Conservation (phyloP, 192 early-diverging fungal genomes). For the Funneliformis mosseae region DNA sequence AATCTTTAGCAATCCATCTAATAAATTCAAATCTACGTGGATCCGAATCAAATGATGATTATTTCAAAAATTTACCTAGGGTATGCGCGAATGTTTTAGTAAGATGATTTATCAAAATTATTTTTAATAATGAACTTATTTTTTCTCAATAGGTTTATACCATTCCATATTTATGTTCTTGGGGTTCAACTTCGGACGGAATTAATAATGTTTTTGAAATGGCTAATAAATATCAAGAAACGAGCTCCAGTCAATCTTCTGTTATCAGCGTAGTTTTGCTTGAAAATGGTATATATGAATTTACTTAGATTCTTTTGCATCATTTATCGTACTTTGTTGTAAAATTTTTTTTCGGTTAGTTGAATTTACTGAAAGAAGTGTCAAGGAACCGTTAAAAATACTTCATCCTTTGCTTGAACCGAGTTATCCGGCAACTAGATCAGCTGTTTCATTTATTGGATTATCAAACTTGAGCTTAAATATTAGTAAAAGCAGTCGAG, state of each 20-base stretch:
- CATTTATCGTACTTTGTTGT: no score
- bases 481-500: conserved; percentile 29
- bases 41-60: conserved; percentile 21
- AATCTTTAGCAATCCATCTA: conserved; percentile 26
- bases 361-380: conserved; percentile 23
- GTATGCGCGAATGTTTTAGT: not conserved
- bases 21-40: conserved; percentile 33
- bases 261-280: conserved; percentile 31
- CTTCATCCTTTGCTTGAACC: conserved; percentile 33
- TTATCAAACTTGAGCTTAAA: conserved; percentile 34
- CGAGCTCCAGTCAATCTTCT: conserved; percentile 6
- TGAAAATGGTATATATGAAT: conserved; percentile 27
- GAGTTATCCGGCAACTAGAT: conserved; percentile 14
- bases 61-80: conserved; percentile 22
- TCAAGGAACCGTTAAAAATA: conserved; percentile 25
- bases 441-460: conserved; percentile 26
- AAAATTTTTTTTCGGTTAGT: not conserved
- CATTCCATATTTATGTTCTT: conserved; percentile 31
- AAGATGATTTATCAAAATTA: not conserved
- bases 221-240: conserved; percentile 25
- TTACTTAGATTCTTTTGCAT: no score
- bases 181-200: conserved; percentile 23
- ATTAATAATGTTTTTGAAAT: conserved; percentile 30
- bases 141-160: conserved; percentile 11
- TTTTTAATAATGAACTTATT: conserved; percentile 15